phyloP scores from a whole-genome alignment of 2,329 filamentous ascomycete genomes.

The Ascochyta lentis region DNA sequence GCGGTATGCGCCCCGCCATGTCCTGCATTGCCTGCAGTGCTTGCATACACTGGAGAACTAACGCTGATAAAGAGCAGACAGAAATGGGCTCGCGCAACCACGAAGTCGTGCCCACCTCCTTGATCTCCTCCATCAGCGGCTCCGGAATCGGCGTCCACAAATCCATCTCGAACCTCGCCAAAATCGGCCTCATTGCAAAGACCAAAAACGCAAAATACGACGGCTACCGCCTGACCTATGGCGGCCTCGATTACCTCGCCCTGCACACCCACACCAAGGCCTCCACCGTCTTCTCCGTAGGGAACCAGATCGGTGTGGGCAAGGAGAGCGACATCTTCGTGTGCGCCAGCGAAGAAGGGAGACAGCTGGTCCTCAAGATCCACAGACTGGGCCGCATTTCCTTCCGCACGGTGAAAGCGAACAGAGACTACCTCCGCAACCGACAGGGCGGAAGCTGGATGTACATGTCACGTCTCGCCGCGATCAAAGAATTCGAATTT shows the following conservation, averaged over 20 bases:
- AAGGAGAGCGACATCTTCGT: constrained; percentile 98
- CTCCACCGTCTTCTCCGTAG: constrained; percentile 86
- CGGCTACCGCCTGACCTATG: constrained; percentile 94
- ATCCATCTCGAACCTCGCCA: constrained; percentile 89
- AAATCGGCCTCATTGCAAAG: constrained; percentile 87
- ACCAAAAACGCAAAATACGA: constrained; percentile 98
- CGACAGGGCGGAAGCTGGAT: constrained; percentile 88
- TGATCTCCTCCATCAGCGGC: constrained; percentile 85
- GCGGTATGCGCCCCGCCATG: constrained; percentile 65
- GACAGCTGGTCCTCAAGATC: constrained; percentile 89
- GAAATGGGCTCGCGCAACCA: constrained; percentile 96
- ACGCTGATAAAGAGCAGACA: constrained; percentile 65
- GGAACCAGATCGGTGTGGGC: constrained; percentile 91
- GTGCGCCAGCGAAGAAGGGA: constrained; percentile 79
- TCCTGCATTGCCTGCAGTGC: background rate
- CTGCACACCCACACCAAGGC: constrained; percentile 85
- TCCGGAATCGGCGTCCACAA: constrained; percentile 77
- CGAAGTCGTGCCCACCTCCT: constrained; percentile 88
- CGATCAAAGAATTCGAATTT: constrained; percentile 92
- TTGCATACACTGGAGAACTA: constrained; percentile 43
- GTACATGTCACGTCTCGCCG: constrained; percentile 93
- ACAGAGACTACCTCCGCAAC: constrained; percentile 92
- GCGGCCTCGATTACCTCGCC: constrained; percentile 96
- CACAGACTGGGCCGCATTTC: constrained; percentile 94
- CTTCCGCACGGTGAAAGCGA: constrained; percentile 94